Base-by-base conservation (phyloP, 2,329 filamentous ascomycete genomes). In the Fonsecaea monophora region DNA sequence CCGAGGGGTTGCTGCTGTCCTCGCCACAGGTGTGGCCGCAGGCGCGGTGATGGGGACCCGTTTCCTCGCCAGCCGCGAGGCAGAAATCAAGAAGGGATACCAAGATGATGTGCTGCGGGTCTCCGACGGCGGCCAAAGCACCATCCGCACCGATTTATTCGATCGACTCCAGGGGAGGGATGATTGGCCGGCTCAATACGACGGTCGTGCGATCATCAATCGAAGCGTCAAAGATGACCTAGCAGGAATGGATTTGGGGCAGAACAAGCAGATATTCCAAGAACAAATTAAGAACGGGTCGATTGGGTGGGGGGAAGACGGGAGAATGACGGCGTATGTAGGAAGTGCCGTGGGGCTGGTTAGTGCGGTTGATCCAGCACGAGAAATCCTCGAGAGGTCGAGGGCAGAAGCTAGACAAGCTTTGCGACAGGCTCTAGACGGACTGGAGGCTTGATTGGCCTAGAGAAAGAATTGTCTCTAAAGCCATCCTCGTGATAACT, bases 21-120 rank as follows among this genome's bases (percentile, higher is more conserved):
- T 86, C 5, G 75, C 78, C 0, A 77, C 86, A 0, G 85, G 86
- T 0, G 60, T 62, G 4, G 84, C 85, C 0, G 74, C 77, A 0
- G 88, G 85, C 0, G 81, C 83, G 0, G 85, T 82, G 0, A 82
- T 91, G 80, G 89, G 89, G 0, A 91, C 89, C 0, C 82, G 87
- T 3, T 88, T 89, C 65, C 80, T 90, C 0, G 86, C 86, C 1
- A 74, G 77, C 2, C 72, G 72, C 0, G 84, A 86, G 73, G 80
- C 83, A 3, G 56, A 58, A 7, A 79, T 87, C 21, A 73, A 81
- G 1, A 73, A 73, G 37, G 85, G 83, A 0, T 87, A 86, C 70
- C 78, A 77, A 68, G 67, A 80, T 10, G 83, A 82, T 57, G 76
- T 86, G 0, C 62, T 86, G 0, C 72, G 78, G 2, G 81, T 80